phyloP scores from a whole-genome alignment of 2,329 filamentous ascomycete genomes.

The Xenosphaeropsis pyriputrescens region DNA sequence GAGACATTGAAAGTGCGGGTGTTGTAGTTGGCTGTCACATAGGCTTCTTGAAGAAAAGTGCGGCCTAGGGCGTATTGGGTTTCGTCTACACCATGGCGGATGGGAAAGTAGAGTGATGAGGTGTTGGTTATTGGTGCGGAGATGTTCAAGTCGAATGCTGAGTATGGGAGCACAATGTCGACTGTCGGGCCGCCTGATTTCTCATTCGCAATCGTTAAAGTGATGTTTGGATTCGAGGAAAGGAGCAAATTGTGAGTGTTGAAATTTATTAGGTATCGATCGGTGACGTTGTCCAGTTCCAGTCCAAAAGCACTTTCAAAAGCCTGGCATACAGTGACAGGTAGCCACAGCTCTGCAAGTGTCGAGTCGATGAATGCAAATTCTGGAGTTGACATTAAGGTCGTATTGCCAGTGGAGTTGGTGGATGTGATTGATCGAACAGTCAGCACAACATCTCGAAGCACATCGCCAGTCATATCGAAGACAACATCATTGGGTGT shows the following conservation, averaged over 20 bases:
- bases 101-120: slow-evolving; percentile 17
- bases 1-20: slow-evolving; percentile 16
- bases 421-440: slow-evolving; percentile 20
- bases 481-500: slow-evolving; percentile 19
- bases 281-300: slow-evolving; percentile 11
- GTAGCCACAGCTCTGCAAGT: slow-evolving; percentile 19
- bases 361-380: slow-evolving; percentile 18
- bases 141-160: slow-evolving; percentile 16
- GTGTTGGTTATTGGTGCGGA: slow-evolving; percentile 11
- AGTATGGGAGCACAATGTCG: slow-evolving; percentile 18
- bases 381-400: slow-evolving; percentile 8
- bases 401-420: slow-evolving; percentile 6
- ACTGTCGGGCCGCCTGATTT: slow-evolving; percentile 9
- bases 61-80: slow-evolving; percentile 19
- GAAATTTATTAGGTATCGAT: slow-evolving; percentile 17
- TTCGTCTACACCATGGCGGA: slow-evolving; percentile 12
- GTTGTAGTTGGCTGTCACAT: slow-evolving; percentile 20
- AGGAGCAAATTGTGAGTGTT: slow-evolving; percentile 12
- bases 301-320: slow-evolving; percentile 20
- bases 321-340: slow-evolving; percentile 13
- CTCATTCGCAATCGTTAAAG: slow-evolving; percentile 13
- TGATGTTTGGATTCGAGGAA: slow-evolving; percentile 14
- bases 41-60: slow-evolving; percentile 20
- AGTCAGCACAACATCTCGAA: slow-evolving; percentile 20
- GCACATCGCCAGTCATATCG: slow-evolving; percentile 20